A percentile compares a stretch with the other conserved stretches of the same genome.
Evolutionary conservation across 73 alveolate species (phyloP).

Genomic region (Durusdinium trenchii): DNA sequence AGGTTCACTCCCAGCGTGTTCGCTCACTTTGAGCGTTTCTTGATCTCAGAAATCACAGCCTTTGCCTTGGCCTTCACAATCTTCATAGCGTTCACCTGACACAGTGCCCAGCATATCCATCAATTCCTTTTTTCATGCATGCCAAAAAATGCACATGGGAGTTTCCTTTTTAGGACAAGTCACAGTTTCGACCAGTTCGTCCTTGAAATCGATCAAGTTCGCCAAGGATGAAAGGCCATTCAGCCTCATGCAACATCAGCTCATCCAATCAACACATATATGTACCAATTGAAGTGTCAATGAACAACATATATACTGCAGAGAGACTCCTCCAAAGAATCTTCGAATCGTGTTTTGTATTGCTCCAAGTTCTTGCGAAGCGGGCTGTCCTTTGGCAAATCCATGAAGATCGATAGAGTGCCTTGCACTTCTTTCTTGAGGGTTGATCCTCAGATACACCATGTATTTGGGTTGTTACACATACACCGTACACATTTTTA

Average conservation of each 20-base stretch:
- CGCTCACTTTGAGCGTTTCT: too few relatives aligned
- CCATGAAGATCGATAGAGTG: background rate
- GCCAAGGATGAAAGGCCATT: background rate
- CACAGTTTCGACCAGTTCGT: background rate
- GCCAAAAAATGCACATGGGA: background rate
- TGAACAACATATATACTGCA: background rate
- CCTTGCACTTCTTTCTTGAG: background rate
- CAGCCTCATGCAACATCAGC: background rate
- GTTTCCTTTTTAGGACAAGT: background rate
- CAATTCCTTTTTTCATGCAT: background rate
- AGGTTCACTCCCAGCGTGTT: too few relatives aligned
- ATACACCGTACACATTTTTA: too few relatives aligned
- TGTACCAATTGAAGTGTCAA: background rate
- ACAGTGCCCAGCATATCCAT: background rate
- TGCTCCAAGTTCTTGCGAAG: background rate
- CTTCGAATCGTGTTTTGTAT: too few relatives aligned
- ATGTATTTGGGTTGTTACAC: too few relatives aligned
- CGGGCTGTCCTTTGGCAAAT: background rate
- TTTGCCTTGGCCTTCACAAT: background rate
- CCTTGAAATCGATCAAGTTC: background rate
- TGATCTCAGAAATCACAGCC: background rate
- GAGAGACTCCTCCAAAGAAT: slow-evolving; percentile 13
- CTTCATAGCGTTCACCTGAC: background rate
- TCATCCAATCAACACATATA: too few relatives aligned
- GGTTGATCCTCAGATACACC: background rate